These are phyloP conservation scores for Suillus bovinus DNA, from an alignment of 768 basidiomycete genomes.

Conservation along the genomic window DNA sequence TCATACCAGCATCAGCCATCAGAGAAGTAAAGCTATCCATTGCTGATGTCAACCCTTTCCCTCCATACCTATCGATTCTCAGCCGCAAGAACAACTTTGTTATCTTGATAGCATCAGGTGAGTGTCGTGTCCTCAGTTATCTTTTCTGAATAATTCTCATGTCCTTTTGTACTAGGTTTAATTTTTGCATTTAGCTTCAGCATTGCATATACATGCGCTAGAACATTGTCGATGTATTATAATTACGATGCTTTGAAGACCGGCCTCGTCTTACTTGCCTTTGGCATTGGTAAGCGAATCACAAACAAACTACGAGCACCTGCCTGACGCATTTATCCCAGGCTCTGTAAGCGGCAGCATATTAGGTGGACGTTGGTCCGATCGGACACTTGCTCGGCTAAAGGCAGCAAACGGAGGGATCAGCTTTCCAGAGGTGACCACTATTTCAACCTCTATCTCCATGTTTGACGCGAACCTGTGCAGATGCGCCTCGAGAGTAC, in stretches of 20 bases:
- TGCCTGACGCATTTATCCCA: conserved; percentile 12
- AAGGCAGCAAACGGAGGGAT: conserved; percentile 45
- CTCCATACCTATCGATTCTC: conserved; percentile 58
- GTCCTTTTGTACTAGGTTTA: conserved; percentile 44
- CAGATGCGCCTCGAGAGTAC: conserved; percentile 77
- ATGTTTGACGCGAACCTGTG: not conserved
- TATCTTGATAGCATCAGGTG: conserved; percentile 44
- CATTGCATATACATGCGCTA: conserved; percentile 71
- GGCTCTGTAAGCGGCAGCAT: conserved; percentile 55
- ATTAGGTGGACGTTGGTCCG: conserved; percentile 61
- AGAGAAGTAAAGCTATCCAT: conserved; percentile 54
- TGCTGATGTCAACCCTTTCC: conserved; percentile 71
- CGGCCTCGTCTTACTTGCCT: conserved; percentile 75
- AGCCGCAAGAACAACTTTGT: conserved; percentile 65
- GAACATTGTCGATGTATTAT: conserved; percentile 66
- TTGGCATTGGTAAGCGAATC: conserved; percentile 57
- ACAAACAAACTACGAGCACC: not conserved
- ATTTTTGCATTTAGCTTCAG: conserved; percentile 73
- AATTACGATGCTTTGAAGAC: conserved; percentile 67
- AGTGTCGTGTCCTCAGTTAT: conserved; percentile 20
- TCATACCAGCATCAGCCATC: conserved; percentile 17
- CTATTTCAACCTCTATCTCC: not conserved
- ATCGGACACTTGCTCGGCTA: conserved; percentile 42
- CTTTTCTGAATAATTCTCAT: conserved; percentile 6
- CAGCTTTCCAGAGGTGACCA: conserved; percentile 60